These are phyloP conservation scores for Talaromyces albobiverticillius DNA, from an alignment of 2,329 filamentous ascomycete genomes.

Conservation along the genomic window DNA sequence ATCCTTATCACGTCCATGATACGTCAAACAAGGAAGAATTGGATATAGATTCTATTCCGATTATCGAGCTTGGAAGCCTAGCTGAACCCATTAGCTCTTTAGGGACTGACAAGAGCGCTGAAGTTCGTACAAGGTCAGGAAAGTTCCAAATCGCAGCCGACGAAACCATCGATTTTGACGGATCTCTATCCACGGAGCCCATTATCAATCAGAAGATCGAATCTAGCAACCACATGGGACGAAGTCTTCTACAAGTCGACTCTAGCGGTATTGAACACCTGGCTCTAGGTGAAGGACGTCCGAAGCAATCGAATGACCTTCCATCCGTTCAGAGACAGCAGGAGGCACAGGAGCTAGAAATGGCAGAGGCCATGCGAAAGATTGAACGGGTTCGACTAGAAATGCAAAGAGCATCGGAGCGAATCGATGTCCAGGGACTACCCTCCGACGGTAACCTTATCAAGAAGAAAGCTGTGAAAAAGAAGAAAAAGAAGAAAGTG, in stretches of 20 bases:
- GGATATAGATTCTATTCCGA: slow-evolving; percentile 92
- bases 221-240: slow-evolving; percentile 37
- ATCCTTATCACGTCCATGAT: slow-evolving; percentile 72
- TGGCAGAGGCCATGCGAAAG: slow-evolving; percentile 82
- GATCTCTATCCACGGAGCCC: slow-evolving; percentile 38
- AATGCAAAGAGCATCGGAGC: slow-evolving; percentile 61
- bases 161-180: slow-evolving; percentile 61
- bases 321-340: slow-evolving; percentile 63
- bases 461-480: slow-evolving; percentile 57
- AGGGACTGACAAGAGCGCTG: slow-evolving; percentile 7
- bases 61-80: slow-evolving; percentile 84
- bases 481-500: slow-evolving; percentile 20
- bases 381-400: slow-evolving; percentile 82
- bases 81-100: slow-evolving; percentile 36
- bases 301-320: slow-evolving; percentile 19
- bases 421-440: slow-evolving; percentile 48
- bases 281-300: slow-evolving; percentile 57
- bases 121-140: slow-evolving; percentile 21
- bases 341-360: slow-evolving; percentile 86
- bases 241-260: slow-evolving; percentile 76
- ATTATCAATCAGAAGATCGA: slow-evolving; percentile 29
- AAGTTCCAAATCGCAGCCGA: slow-evolving; percentile 69
- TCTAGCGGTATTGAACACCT: slow-evolving; percentile 76
- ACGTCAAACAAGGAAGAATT: slow-evolving; percentile 72
- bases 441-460: slow-evolving; percentile 46